These are phyloP conservation scores for Aegilops tauschii DNA, from an alignment of 176 grass and related monocot genomes.

Conservation along the genomic window DNA sequence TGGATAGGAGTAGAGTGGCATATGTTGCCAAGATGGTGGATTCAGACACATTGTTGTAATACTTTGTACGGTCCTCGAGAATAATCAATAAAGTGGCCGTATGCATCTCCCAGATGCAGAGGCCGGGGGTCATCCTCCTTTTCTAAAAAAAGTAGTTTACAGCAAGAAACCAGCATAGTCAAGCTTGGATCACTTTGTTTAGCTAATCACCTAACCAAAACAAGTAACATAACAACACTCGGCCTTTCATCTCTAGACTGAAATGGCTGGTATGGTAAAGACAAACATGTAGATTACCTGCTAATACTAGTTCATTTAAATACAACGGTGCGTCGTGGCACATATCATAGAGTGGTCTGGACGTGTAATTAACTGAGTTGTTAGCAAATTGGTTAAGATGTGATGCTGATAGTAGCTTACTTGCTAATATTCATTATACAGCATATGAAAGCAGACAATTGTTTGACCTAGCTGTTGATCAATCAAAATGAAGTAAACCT, in stretches of 20 bases:
- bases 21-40: no score
- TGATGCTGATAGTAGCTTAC: conserved; percentile 49
- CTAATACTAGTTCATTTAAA: conserved; percentile 33
- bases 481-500: conserved; percentile 35
- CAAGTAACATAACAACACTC: conserved; percentile 10
- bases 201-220: conserved; percentile 19
- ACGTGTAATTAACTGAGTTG: conserved; percentile 39
- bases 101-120: no score
- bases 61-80: no score
- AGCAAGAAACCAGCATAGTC: conserved; percentile 13
- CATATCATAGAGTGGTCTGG: conserved; percentile 8
- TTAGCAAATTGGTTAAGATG: conserved; percentile 42
- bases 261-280: conserved; percentile 11
- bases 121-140: no score
- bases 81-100: no score
- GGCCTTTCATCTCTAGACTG: not conserved
- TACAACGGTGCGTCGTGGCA: conserved; percentile 3
- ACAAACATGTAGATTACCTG: conserved; percentile 39
- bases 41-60: no score
- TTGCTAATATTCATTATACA: conserved; percentile 30
- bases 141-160: no score
- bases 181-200: conserved; percentile 40
- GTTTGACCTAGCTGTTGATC: conserved; percentile 45
- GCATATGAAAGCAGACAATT: conserved; percentile 28
- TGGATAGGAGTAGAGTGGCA: no score